Base-by-base conservation (phyloP, 352 stramenopile genomes). In the Globisporangium radiosum region DNA sequence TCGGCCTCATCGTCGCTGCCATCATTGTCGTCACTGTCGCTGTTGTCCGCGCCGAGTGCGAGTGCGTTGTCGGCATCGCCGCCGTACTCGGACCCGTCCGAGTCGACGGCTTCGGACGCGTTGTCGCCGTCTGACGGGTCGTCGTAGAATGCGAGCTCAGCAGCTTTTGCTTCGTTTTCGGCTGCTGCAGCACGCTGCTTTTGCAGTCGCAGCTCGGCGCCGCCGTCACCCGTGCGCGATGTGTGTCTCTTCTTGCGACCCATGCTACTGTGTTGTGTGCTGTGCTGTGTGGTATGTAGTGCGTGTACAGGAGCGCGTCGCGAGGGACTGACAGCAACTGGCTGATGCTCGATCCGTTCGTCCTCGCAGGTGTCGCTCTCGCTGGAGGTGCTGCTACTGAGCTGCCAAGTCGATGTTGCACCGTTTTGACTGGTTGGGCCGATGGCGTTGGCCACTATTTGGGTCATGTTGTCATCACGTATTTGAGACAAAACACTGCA, bases 61-160 rank as follows among this genome's bases (percentile, higher is more conserved):
- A 95, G 68, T 66, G 90, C 77, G 52, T 90, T 78, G 56, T 92
- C 61, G 14, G 76, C 85, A 44, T 75, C 25, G 40, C 11, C 69
- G 50, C 73, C 68, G 53, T 75, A 74, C 42, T 89, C 76, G 37
- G 70, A 76, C 38, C 84, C 75, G 50, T 90, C 82, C 2, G 77
- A 89, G 65, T 73, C 73, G 3, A 70, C 67, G 42, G 73, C 70
- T 47, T 88, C 78, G 49, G 67, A 78, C 55, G 74, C 69, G 60
- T 76, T 73, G 38, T 94, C 81, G 62, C 88, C 74, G 45, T 88
- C 81, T 2, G 85, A 94, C 56, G 85, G 85, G 47, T 94, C 81
- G 62, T 92, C 85, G 55, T 81, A 90, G 72, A 94, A 92, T 61
- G 79, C 75, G n/a, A 94, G 70, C 73, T 94, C 82, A 45, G 78